Evolutionary conservation across 306 rosid species (phyloP).

Genomic region (Corylus avellana): DNA sequence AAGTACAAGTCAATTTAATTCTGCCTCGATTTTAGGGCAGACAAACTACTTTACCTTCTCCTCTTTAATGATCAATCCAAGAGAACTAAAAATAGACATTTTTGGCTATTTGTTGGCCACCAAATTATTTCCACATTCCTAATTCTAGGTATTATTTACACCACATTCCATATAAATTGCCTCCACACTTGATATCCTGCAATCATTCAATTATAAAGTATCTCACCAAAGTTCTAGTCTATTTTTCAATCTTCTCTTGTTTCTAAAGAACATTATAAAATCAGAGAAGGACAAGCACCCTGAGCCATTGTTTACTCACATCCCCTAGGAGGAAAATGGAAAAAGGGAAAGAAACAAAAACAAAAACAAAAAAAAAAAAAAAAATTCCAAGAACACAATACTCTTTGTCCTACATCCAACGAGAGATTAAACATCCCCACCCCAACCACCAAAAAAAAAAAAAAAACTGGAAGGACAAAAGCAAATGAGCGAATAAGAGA

Average conservation of each 20-base stretch:
- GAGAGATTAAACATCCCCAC: neutral
- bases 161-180: neutral
- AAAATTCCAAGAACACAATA: neutral
- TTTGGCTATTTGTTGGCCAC: neutral
- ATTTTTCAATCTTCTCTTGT: neutral
- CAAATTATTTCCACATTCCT: neutral
- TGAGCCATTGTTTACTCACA: neutral
- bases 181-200: neutral
- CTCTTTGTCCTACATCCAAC: neutral
- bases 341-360: too few relatives aligned
- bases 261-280: neutral
- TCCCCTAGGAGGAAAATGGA: neutral
- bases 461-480: too few relatives aligned
- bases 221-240: neutral
- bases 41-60: neutral
- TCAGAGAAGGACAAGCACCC: neutral
- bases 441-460: neutral
- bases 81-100: neutral
- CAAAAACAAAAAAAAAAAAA: neutral
- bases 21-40: neutral
- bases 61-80: neutral
- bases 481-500: neutral
- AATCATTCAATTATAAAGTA: neutral
- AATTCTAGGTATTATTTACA: neutral
- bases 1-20: neutral